Evolutionary conservation across 108 stramenopile species (phyloP).

Genomic region (Nitzschia sp.): DNA sequence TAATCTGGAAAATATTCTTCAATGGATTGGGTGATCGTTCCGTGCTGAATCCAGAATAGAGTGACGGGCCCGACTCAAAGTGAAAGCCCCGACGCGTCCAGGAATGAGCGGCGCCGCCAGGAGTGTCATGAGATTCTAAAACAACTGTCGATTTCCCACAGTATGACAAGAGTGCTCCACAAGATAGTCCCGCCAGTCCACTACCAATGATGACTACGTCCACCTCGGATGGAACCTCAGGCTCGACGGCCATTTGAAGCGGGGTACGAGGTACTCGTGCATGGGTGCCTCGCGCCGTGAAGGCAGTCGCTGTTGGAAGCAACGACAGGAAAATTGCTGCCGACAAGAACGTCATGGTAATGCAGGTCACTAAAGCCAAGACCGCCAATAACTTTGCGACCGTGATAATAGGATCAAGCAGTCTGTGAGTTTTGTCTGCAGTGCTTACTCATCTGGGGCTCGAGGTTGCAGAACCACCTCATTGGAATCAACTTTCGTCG

Average conservation of each 20-base stretch:
- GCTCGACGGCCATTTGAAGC: not conserved
- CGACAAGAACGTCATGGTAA: too few species aligned
- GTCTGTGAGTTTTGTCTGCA: too few species aligned
- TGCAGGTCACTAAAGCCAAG: too few species aligned
- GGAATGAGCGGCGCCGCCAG: conserved; percentile 80
- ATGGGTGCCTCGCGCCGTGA: not conserved
- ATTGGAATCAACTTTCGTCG: too few species aligned
- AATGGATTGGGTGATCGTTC: conserved; percentile 89
- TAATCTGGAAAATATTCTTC: conserved; percentile 93
- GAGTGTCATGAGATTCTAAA: conserved; percentile 84
- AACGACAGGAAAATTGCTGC: not conserved
- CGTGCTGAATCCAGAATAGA: conserved; percentile 83
- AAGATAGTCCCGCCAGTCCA: conserved; percentile 87
- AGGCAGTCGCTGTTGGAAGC: not conserved
- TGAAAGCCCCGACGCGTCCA: conserved; percentile 77
- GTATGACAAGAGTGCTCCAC: conserved; percentile 75
- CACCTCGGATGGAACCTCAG: conserved; percentile 38
- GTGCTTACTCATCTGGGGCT: too few species aligned
- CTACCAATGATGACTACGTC: conserved; percentile 88
- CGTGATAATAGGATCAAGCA: too few species aligned
- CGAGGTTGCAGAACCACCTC: too few species aligned
- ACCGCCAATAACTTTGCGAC: too few species aligned
- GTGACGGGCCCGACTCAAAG: conserved; percentile 93
- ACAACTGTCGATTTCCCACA: conserved; percentile 66
- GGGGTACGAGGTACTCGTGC: not conserved